Evolutionary conservation across 106 monocot genomes (phyloP), one percentile per base, ranked within the genome.

Genomic region (Dendrobium huoshanense): DNA sequence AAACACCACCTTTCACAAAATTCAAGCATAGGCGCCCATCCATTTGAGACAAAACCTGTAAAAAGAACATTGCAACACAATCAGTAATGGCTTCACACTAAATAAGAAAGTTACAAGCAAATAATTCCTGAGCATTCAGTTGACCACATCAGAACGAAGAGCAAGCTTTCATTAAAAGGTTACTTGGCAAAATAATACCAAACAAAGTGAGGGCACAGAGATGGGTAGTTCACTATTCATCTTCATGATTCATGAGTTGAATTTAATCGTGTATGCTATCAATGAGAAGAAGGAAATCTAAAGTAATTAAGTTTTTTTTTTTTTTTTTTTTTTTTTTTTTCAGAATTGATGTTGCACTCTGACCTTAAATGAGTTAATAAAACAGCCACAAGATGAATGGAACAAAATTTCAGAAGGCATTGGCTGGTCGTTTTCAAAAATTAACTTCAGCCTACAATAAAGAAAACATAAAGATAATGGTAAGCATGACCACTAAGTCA

Each of bases 41-140:
- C 55, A 85, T 88, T 84, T 93, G 85, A 82, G 79, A 89, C 75
- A 99, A 88, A 6, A 94, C 89, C 98, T 99, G 72, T 4, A 88
- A 20, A 24, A 59, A 61, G 33, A 48, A 76, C 47, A 76, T 76
- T 49, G 22, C 10, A 51, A 76, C 49, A 76, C 24, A 16, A 49
- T 48, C 22, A 49, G 0, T 40, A 16, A 33, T 33, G 37, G 37
- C 13, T 33, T 70, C 61, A 61, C 20, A 61, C n/a, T 61, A 61
- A 61, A 61, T n/a, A 22, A 22, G 20, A 61, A 61, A 61, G 61
- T 4, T 6, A 6, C 61, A n/a, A 61, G 5, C 45, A 45, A 45
- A 45, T 45, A 45, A 45, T 45, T 45, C 45, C 9, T 45, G 8
- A 45, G 45, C 45, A 45, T 6, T 45, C 45, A 9, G 45, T 45